These are phyloP conservation scores for Yamadazyma takamatsuzukensis DNA, from an alignment of 805 yeast genomes.

Conservation along the genomic window DNA sequence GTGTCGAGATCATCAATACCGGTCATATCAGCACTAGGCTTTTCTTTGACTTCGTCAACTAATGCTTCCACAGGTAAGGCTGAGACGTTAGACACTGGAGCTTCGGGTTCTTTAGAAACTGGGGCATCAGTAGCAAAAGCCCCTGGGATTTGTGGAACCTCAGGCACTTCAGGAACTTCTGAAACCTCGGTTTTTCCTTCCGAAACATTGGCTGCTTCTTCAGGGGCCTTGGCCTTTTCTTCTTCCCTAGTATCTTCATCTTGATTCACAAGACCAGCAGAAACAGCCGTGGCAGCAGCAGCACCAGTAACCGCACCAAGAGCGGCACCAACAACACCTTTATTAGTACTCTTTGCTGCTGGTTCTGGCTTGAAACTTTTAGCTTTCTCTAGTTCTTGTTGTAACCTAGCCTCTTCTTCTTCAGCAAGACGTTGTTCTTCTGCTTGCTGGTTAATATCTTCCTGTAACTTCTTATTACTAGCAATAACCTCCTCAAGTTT, in stretches of 20 bases:
- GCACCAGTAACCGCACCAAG: constrained; percentile 18
- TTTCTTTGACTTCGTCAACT: constrained; percentile 26
- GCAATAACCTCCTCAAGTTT: constrained; percentile 24
- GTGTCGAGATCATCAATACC: constrained; percentile 20
- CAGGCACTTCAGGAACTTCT: not conserved
- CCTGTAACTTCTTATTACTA: constrained; percentile 19
- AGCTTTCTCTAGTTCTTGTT: constrained; percentile 10
- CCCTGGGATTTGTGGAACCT: not conserved
- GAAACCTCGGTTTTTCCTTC: not conserved
- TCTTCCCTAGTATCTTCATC: constrained; percentile 1
- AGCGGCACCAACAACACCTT: constrained; percentile 14
- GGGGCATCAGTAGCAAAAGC: not conserved
- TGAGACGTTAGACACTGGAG: not conserved
- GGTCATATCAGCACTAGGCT: constrained; percentile 25
- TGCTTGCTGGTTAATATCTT: constrained; percentile 17
- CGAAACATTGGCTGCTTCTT: not conserved
- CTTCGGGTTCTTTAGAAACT: not conserved
- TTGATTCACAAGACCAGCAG: not conserved
- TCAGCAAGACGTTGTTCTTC: constrained; percentile 14
- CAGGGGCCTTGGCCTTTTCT: not conserved
- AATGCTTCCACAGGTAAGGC: constrained; percentile 10
- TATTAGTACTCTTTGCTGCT: constrained; percentile 1
- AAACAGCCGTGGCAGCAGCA: constrained; percentile 12
- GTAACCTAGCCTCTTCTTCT: constrained; percentile 13
- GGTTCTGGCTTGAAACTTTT: constrained; percentile 8